Conservation (phyloP, 2,329 filamentous ascomycete species). For the Exophiala sp. region DNA sequence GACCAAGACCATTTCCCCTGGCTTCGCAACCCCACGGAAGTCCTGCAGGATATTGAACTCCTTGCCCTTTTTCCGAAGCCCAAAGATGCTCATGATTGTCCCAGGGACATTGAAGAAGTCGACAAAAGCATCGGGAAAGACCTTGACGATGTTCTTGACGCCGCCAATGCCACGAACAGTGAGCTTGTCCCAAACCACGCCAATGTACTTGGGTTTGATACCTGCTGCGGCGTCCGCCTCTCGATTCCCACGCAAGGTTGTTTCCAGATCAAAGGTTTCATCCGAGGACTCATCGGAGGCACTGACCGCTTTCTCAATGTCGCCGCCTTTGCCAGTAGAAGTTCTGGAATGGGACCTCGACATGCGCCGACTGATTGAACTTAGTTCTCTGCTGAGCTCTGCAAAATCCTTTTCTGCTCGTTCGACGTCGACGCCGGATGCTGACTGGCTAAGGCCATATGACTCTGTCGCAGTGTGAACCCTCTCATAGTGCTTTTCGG, state of each 20-base stretch:
- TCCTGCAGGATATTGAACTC: slow-evolving; percentile 68
- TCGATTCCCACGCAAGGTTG: slow-evolving; percentile 63
- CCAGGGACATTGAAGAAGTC: slow-evolving; percentile 69
- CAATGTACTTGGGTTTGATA: slow-evolving; percentile 73
- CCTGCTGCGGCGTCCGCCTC: slow-evolving; percentile 68
- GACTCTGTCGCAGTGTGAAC: slow-evolving; percentile 28
- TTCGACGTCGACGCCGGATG: slow-evolving; percentile 43
- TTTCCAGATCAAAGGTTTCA: slow-evolving; percentile 69
- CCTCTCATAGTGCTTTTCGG: slow-evolving; percentile 10
- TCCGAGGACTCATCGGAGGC: slow-evolving; percentile 43
- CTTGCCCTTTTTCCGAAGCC: slow-evolving; percentile 59
- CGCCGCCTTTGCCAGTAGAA: slow-evolving; percentile 34
- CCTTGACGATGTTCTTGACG: slow-evolving; percentile 63
- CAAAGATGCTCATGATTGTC: slow-evolving; percentile 58
- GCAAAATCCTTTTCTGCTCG: slow-evolving; percentile 41
- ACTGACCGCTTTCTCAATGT: slow-evolving; percentile 55
- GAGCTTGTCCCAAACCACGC: slow-evolving; percentile 69
- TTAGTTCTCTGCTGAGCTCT: slow-evolving; percentile 38
- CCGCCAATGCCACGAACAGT: slow-evolving; percentile 72
- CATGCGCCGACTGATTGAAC: slow-evolving; percentile 34
- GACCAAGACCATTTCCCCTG: slow-evolving; percentile 84
- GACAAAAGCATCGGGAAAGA: slow-evolving; percentile 71
- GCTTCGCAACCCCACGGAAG: slow-evolving; percentile 61
- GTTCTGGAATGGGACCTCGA: slow-evolving; percentile 33
- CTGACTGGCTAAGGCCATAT: slow-evolving; percentile 32